Conservation (phyloP, 2,329 filamentous ascomycete species). For the Penicillium palitans region DNA sequence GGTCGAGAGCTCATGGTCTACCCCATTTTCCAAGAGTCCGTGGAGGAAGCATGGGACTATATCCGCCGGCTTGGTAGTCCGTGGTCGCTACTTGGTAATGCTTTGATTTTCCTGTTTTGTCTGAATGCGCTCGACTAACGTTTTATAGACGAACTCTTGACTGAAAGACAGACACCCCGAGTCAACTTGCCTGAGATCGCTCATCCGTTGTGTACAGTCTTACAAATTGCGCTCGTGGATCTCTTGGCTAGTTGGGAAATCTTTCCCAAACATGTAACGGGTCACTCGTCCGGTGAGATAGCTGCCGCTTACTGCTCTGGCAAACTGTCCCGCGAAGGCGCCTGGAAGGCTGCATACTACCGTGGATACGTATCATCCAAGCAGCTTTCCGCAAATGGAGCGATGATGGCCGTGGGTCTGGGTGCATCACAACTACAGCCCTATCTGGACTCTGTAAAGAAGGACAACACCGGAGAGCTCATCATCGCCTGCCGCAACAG, state of each 20-base stretch:
- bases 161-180: conserved; percentile 15
- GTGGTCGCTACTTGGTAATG: conserved; percentile 26
- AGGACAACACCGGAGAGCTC: conserved; percentile 19
- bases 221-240: conserved; percentile 37
- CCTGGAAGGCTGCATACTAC: conserved; percentile 32
- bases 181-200: conserved; percentile 30
- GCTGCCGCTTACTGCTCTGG: conserved; percentile 51
- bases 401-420: conserved; percentile 35
- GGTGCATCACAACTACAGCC: conserved; percentile 7
- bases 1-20: conserved; percentile 33
- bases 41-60: conserved; percentile 28
- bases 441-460: conserved; percentile 21
- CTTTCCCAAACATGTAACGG: conserved; percentile 26
- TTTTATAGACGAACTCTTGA: conserved; percentile 27
- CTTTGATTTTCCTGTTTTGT: neutral
- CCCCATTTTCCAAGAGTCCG: conserved; percentile 20
- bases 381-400: conserved; percentile 20
- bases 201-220: conserved; percentile 31
- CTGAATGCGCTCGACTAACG: neutral
- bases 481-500: conserved; percentile 33
- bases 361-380: conserved; percentile 30
- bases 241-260: conserved; percentile 29
- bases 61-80: conserved; percentile 26
- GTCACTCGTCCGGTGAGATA: conserved; percentile 40
- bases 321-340: conserved; percentile 28